Percentiles rank a stretch among this genome's conserved stretches.
phyloP scores from a whole-genome alignment of 768 basidiomycete species.

The Myochromella boudieri region DNA sequence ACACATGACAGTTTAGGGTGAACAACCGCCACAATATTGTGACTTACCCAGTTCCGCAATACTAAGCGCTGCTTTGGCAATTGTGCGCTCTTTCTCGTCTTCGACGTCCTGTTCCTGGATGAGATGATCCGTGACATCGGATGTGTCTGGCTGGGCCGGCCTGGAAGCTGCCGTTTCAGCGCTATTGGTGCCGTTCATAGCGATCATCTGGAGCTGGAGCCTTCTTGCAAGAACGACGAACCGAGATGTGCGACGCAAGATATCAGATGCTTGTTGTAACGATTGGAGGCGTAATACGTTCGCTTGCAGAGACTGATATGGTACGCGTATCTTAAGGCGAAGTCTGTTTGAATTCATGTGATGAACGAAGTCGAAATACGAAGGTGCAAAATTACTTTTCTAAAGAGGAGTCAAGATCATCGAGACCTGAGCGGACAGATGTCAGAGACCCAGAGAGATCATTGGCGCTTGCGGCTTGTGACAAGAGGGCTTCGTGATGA shows the following conservation, averaged over 20 bases:
- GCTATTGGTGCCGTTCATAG: slow-evolving; percentile 43
- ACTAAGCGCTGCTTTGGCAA: slow-evolving; percentile 93
- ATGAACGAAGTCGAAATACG: slow-evolving; percentile 18
- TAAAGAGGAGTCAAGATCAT: slow-evolving; percentile 72
- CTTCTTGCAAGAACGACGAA: slow-evolving; percentile 83
- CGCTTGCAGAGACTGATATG: slow-evolving; percentile 72
- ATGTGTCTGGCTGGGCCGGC: slow-evolving; percentile 2
- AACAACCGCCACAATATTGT: neutral
- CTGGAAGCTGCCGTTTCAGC: slow-evolving; percentile 12
- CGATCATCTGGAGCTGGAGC: slow-evolving; percentile 82
- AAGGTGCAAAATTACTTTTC: slow-evolving; percentile 57
- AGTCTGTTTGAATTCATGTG: slow-evolving; percentile 47
- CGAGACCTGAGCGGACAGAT: slow-evolving; percentile 66
- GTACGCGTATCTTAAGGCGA: slow-evolving; percentile 80
- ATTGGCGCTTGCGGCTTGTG: slow-evolving; percentile 75
- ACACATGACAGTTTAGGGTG: too few relatives aligned
- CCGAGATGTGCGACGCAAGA: slow-evolving; percentile 79
- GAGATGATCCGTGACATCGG: slow-evolving; percentile 18
- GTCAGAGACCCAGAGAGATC: slow-evolving; percentile 69
- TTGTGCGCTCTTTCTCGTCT: slow-evolving; percentile 81
- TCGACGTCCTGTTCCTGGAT: slow-evolving; percentile 44
- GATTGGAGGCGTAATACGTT: slow-evolving; percentile 75
- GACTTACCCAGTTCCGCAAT: slow-evolving; percentile 85
- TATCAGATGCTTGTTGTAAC: slow-evolving; percentile 80
- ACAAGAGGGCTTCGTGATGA: slow-evolving; percentile 81